Evolutionary conservation across 768 basidiomycete genomes (phyloP).

Genomic region (Amanita inopinata): DNA sequence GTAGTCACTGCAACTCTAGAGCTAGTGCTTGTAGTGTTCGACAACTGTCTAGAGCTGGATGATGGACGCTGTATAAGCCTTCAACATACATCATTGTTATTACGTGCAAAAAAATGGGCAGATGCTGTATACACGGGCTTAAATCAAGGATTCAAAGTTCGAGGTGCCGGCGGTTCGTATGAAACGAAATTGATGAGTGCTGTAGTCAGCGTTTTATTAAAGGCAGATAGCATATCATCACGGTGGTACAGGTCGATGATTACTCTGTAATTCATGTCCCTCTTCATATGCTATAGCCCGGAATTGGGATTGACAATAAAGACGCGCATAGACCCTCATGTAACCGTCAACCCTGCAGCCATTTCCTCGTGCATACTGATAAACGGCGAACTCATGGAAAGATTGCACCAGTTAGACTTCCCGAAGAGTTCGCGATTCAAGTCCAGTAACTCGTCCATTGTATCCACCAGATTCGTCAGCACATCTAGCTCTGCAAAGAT

Average conservation of each 20-base stretch:
- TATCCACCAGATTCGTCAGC: constrained; percentile 30
- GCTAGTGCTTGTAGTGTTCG: constrained; percentile 64
- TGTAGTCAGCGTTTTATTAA: constrained; percentile 74
- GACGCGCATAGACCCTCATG: no score
- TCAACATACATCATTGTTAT: constrained; percentile 63
- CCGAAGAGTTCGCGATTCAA: constrained; percentile 34
- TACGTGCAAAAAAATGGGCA: constrained; percentile 79
- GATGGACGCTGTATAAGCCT: constrained; percentile 63
- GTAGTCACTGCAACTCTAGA: constrained; percentile 73
- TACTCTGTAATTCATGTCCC: no score
- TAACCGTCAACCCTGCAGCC: no score
- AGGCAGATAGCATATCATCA: constrained; percentile 38
- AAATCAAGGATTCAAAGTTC: constrained; percentile 52
- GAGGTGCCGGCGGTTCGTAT: constrained; percentile 57
- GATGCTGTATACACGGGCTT: constrained; percentile 50
- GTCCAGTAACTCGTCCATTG: constrained; percentile 31
- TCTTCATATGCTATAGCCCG: no score
- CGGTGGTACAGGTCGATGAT: constrained; percentile 2
- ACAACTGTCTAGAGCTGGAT: constrained; percentile 68
- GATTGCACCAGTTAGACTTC: constrained; percentile 32
- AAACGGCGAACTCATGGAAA: no score
- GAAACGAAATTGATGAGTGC: constrained; percentile 55
- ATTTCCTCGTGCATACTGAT: no score
- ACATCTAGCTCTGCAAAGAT: constrained; percentile 34
- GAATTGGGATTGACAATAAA: no score